phyloP scores from a whole-genome alignment of 228 moss, liverwort and hornwort genomes.

The Sphagnum fallax region DNA sequence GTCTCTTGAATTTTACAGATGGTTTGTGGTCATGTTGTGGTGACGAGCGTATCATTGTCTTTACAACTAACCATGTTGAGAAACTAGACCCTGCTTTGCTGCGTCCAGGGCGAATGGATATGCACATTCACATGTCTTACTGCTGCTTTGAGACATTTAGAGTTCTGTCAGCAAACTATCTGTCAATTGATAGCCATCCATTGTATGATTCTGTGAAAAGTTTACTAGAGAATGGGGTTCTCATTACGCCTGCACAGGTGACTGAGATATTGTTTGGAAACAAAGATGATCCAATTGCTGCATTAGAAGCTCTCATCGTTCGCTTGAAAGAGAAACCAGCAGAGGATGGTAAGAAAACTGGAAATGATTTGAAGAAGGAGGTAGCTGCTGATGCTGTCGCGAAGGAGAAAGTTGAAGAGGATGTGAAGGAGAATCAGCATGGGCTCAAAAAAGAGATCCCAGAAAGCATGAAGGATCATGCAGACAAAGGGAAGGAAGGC shows the following conservation, averaged over 20 bases:
- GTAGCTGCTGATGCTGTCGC: neutral
- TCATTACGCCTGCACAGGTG: slow-evolving; percentile 32
- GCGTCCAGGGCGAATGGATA: slow-evolving; percentile 36
- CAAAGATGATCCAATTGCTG: slow-evolving; percentile 12
- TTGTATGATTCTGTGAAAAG: slow-evolving; percentile 10
- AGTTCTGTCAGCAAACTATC: slow-evolving; percentile 19
- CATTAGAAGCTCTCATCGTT: slow-evolving; percentile 9
- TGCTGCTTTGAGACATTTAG: slow-evolving; percentile 27
- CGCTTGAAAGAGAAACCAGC: slow-evolving; percentile 8
- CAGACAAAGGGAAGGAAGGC: no score
- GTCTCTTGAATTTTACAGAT: slow-evolving; percentile 34
- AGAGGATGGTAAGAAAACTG: neutral
- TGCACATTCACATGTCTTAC: slow-evolving; percentile 38
- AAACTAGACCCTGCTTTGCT: slow-evolving; percentile 31
- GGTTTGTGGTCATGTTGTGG: slow-evolving; percentile 41
- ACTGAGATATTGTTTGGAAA: slow-evolving; percentile 27
- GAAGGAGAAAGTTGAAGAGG: neutral
- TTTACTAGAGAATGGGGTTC: slow-evolving; percentile 10
- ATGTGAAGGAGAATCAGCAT: no score
- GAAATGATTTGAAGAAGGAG: slow-evolving; percentile 1
- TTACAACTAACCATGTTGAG: slow-evolving; percentile 33
- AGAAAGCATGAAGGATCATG: neutral
- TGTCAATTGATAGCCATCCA: slow-evolving; percentile 12
- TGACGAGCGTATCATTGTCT: slow-evolving; percentile 30
- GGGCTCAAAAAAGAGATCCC: neutral